A percentile compares a stretch with the other conserved stretches of the same genome.
phyloP scores from a whole-genome alignment of 2,329 filamentous ascomycete species.

The Venturiaceae sp. region DNA sequence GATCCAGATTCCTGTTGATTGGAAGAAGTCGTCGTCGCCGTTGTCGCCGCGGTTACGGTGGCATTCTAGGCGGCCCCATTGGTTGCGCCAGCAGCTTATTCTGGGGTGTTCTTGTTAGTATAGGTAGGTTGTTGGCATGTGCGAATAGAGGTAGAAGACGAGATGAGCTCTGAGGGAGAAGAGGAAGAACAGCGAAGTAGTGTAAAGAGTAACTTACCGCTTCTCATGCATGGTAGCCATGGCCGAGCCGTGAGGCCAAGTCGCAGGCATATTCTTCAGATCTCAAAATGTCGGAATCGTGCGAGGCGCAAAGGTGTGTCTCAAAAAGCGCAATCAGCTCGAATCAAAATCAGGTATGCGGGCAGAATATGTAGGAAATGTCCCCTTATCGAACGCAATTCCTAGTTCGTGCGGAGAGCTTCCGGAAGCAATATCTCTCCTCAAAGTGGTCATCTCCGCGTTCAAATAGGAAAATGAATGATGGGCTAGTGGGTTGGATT shows the following conservation, averaged over 20 bases:
- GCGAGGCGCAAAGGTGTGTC: neutral
- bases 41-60: neutral
- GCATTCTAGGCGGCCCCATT: neutral
- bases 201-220: neutral
- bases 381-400: neutral
- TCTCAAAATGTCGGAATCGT: neutral
- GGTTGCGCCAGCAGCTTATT: neutral
- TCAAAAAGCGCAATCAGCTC: neutral
- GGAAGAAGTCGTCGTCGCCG: neutral
- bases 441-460: neutral
- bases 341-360: neutral
- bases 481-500: neutral
- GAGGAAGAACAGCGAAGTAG: neutral
- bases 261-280: neutral
- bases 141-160: neutral
- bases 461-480: neutral
- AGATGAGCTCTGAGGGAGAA: neutral
- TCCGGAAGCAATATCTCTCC: neutral
- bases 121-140: neutral
- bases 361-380: neutral
- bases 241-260: neutral
- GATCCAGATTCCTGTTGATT: conserved; percentile 1
- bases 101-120: neutral
- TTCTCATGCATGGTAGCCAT: neutral
- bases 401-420: neutral